Percentiles rank a stretch among this genome's conserved stretches.
Conservation (phyloP, 371 early-diverging fungal genomes). For the Mortierella sp. region DNA sequence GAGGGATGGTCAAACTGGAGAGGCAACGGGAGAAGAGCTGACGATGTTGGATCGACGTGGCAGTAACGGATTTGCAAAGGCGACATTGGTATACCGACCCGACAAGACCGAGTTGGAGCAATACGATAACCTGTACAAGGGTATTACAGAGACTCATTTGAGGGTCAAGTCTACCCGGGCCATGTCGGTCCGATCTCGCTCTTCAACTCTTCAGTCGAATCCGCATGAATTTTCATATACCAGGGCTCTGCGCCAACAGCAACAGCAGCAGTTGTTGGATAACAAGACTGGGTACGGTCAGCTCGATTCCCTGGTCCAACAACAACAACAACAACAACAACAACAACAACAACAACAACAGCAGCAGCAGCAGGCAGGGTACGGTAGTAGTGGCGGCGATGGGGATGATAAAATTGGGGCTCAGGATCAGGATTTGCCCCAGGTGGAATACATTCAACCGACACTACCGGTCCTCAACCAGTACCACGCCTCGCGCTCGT, state of each 20-base stretch:
- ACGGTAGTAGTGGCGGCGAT: not conserved
- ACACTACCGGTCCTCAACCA: not conserved
- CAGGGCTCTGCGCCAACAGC: not conserved
- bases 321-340: not conserved
- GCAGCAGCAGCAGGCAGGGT: not conserved
- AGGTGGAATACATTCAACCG: not conserved
- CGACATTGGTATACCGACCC: slow-evolving; percentile 18
- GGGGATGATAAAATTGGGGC: not conserved
- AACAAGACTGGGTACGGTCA: not conserved
- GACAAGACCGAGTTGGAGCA: slow-evolving; percentile 34
- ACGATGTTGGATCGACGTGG: not conserved
- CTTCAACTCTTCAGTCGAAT: slow-evolving; percentile 5
- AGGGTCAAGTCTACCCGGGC: slow-evolving; percentile 16
- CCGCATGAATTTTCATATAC: not conserved
- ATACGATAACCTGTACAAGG: slow-evolving; percentile 24
- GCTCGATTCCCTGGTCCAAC: not conserved
- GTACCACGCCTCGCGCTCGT: not conserved
- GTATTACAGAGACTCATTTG: slow-evolving; percentile 18
- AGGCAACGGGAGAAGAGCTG: not conserved
- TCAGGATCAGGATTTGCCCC: not conserved
- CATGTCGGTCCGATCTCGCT: not conserved
- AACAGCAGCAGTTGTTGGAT: slow-evolving; percentile 9
- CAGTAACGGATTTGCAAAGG: slow-evolving; percentile 3
- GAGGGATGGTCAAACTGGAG: not conserved
- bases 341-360: not conserved